A percentile compares a stretch with the other conserved stretches of the same genome.
Conservation (phyloP, 495 filamentous ascomycete species). For the Baudoinia panamericana region DNA sequence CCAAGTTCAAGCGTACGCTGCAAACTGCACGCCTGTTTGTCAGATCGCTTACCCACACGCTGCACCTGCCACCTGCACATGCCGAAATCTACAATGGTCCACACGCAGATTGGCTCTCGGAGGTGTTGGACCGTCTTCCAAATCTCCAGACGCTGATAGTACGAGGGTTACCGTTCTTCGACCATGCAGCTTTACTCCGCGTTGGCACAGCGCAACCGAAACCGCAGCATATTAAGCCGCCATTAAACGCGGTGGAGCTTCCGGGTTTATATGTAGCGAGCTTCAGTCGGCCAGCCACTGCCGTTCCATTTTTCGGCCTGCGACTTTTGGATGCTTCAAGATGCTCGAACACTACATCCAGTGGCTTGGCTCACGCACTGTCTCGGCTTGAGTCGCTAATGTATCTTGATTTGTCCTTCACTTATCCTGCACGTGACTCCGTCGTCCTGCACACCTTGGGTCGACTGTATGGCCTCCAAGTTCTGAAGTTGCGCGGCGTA, state of each 20-base stretch:
- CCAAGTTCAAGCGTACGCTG: conserved; percentile 48
- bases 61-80: conserved; percentile 53
- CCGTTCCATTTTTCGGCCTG: conserved; percentile 28
- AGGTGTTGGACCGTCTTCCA: conserved; percentile 47
- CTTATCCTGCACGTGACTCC: conserved; percentile 41
- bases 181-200: conserved; percentile 45
- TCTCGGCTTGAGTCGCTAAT: conserved; percentile 41
- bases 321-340: conserved; percentile 44
- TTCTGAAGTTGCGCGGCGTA: conserved; percentile 46
- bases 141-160: conserved; percentile 50
- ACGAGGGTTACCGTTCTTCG: conserved; percentile 49
- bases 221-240: not conserved
- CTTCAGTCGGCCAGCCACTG: not conserved
- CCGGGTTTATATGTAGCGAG: conserved; percentile 3
- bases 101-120: conserved; percentile 46
- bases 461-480: conserved; percentile 39
- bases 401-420: conserved; percentile 50
- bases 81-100: conserved; percentile 54
- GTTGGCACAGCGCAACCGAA: conserved; percentile 26
- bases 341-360: conserved; percentile 45
- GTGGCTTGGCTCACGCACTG: conserved; percentile 40
- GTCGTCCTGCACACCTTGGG: conserved; percentile 32
- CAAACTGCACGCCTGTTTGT: conserved; percentile 41
- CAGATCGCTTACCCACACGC: conserved; percentile 46
- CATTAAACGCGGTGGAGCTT: conserved; percentile 8